Percentiles rank a stretch among this genome's conserved stretches.
Conservation (phyloP, 2,329 filamentous ascomycete genomes). For the Paecilomyces variotii region DNA sequence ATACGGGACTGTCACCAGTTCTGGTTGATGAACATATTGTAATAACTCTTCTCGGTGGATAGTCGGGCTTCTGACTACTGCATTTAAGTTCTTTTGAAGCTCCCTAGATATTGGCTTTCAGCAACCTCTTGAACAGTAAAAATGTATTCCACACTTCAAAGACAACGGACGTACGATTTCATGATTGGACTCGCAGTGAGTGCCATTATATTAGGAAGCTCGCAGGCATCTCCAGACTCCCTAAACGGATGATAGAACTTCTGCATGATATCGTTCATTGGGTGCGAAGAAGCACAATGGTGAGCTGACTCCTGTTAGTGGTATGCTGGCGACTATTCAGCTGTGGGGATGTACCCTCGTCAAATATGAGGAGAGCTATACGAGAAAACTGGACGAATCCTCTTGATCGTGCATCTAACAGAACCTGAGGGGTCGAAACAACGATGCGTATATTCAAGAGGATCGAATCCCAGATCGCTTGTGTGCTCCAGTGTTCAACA, state of each 20-base stretch:
- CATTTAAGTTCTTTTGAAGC: constrained; percentile 63
- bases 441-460: constrained; percentile 61
- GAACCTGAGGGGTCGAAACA: constrained; percentile 67
- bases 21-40: constrained; percentile 59
- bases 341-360: constrained; percentile 56
- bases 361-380: constrained; percentile 66
- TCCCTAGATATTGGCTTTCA: constrained; percentile 22
- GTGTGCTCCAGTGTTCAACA: constrained; percentile 64
- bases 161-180: constrained; percentile 41
- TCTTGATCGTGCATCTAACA: constrained; percentile 66
- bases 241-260: constrained; percentile 55
- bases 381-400: constrained; percentile 60
- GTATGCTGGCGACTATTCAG: not conserved
- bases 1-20: constrained; percentile 38
- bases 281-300: constrained; percentile 57
- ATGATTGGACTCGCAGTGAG: constrained; percentile 74
- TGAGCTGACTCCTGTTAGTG: constrained; percentile 49
- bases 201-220: constrained; percentile 61
- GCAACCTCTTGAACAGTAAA: not conserved
- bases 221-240: constrained; percentile 19
- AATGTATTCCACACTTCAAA: not conserved
- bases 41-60: constrained; percentile 62
- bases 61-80: constrained; percentile 61
- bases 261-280: constrained; percentile 64
- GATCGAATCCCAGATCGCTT: constrained; percentile 58